These are phyloP conservation scores for Lumnitzera littorea DNA, from an alignment of 345 rosid genomes.

Conservation along the genomic window DNA sequence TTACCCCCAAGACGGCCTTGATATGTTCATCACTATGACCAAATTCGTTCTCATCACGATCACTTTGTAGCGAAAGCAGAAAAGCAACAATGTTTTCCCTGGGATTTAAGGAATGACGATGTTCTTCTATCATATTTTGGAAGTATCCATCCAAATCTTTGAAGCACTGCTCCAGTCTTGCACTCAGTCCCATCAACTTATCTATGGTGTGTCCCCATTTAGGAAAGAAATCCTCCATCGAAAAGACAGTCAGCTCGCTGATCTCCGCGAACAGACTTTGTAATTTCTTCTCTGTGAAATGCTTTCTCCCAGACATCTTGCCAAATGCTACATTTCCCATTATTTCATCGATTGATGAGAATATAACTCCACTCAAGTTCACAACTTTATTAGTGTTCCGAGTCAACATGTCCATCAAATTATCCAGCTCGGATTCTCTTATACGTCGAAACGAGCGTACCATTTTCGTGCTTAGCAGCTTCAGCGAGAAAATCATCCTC, in stretches of 20 bases:
- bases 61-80: not conserved
- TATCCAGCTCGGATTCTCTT: not conserved
- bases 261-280: not conserved
- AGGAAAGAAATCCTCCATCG: constrained; percentile 3
- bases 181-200: not conserved
- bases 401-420: not conserved
- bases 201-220: not conserved
- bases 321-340: not conserved
- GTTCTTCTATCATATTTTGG: constrained; percentile 5
- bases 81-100: constrained; percentile 15
- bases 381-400: not conserved
- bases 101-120: constrained; percentile 8
- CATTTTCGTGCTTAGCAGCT: constrained; percentile 9
- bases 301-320: not conserved
- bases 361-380: not conserved
- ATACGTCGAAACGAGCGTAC: not conserved
- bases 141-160: not conserved
- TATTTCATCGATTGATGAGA: not conserved
- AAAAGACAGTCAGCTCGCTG: not conserved
- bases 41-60: not conserved
- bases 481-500: not conserved
- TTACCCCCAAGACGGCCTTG: not conserved
- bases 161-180: constrained; percentile 4
- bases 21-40: not conserved
- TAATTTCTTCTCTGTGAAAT: not conserved